Evolutionary conservation across 306 rosid species (phyloP).

Genomic region (Lablab purpureus): DNA sequence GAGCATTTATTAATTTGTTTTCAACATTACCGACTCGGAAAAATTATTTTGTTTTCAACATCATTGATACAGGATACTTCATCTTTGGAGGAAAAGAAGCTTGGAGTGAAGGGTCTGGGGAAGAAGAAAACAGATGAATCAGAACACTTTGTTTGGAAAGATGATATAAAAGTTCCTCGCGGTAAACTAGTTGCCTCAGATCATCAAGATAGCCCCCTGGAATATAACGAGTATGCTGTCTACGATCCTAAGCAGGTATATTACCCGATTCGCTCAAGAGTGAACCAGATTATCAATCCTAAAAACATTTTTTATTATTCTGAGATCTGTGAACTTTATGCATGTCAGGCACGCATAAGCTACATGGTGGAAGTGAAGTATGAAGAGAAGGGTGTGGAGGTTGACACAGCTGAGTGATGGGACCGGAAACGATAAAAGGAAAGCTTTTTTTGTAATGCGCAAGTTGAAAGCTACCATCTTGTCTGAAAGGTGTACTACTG

Average conservation of each 20-base stretch:
- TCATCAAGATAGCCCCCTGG: constrained; percentile 69
- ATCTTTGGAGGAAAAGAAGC: constrained; percentile 67
- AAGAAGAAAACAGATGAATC: constrained; percentile 79
- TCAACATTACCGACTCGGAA: too few relatives aligned
- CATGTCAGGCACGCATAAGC: constrained; percentile 69
- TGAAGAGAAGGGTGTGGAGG: constrained; percentile 63
- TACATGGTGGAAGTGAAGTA: constrained; percentile 80
- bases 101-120: constrained; percentile 76
- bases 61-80: constrained; percentile 61
- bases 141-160: constrained; percentile 84
- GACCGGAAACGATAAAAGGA: not conserved
- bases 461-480: constrained; percentile 6
- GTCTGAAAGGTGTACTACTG: constrained; percentile 16
- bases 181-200: constrained; percentile 69
- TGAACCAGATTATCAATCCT: not conserved
- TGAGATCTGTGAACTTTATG: not conserved
- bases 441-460: constrained; percentile 21
- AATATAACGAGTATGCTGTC: constrained; percentile 80
- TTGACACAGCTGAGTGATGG: constrained; percentile 58
- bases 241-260: constrained; percentile 84
- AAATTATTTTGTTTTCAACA: not conserved
- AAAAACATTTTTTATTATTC: not conserved
- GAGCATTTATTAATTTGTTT: too few relatives aligned
- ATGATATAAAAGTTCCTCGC: constrained; percentile 80
- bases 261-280: not conserved